phyloP scores from a whole-genome alignment of 768 basidiomycete species.

The Boletus patriciae region DNA sequence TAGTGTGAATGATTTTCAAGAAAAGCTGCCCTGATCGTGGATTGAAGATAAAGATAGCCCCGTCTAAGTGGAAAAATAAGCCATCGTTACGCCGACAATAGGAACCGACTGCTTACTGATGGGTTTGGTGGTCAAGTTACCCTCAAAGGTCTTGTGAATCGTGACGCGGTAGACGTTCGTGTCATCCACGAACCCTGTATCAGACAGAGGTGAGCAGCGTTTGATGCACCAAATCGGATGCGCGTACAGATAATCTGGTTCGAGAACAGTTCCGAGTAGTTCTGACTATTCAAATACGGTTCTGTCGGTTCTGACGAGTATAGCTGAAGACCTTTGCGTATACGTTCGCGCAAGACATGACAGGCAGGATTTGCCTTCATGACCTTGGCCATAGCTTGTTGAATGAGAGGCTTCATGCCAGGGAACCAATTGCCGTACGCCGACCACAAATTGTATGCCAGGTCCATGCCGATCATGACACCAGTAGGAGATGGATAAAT shows the following conservation, averaged over 20 bases:
- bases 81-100: neutral
- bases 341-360: conserved; percentile 97
- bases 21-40: conserved; percentile 97
- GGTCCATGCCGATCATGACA: conserved; percentile 97
- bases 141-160: conserved; percentile 99
- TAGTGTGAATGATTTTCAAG: conserved; percentile 99
- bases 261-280: conserved; percentile 94
- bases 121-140: conserved; percentile 98
- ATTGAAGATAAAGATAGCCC: conserved; percentile 99
- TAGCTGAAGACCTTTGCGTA: conserved; percentile 95
- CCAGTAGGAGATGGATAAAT: conserved; percentile 99
- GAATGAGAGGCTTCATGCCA: conserved; percentile 95
- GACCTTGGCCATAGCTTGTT: conserved; percentile 99
- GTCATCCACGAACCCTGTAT: conserved; percentile 95
- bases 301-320: conserved; percentile 99
- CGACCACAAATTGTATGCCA: conserved; percentile 98
- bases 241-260: conserved; percentile 94
- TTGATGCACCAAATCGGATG: neutral
- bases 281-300: conserved; percentile 98
- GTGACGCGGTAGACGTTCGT: conserved; percentile 99
- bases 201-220: conserved; percentile 9
- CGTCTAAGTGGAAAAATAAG: conserved; percentile 48
- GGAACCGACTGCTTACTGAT: conserved; percentile 60
- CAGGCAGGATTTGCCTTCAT: conserved; percentile 99
- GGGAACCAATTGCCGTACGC: conserved; percentile 99